Base-by-base conservation (phyloP, 257 asterid genomes). In the Leonotis leonurus region DNA sequence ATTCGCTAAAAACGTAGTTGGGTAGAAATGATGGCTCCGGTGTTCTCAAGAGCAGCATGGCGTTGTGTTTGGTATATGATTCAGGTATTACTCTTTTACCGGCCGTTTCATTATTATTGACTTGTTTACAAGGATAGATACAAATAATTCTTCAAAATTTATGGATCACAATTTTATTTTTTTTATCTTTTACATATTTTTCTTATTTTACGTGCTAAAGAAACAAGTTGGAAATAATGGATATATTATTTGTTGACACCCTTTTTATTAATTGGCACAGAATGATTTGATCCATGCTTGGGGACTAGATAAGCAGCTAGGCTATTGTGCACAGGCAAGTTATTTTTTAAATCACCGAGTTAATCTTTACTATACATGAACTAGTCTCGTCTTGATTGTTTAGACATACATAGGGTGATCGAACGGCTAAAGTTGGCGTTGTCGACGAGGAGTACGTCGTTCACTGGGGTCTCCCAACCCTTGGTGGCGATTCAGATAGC, bases 21-120 rank as follows among this genome's bases (percentile, higher is more conserved):
- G 98, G 96, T 88, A 58, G 98, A 90, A 71, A 85, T 90, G 98
- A 90, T 90, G 98, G 98, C 96, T 69, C 98, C 98, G 0, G 98
- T 88, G 17, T 90, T 88, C 72, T 88, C 98, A 2, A 81, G 61
- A 75, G 87, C 86, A 6, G 94, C 98, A 4, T 90, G 98, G 98
- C 96, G 89, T 35, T 90, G 98, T 67, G 83, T 71, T 17, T 90
- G 98, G 98, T 79, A 78, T 66, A 82, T 88, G 96, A 65, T 90
- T 52, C 98, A 90, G 96, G 97, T 87, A 73, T n/a, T n/a, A n/a
- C n/a, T n/a, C n/a, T n/a, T n/a, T n/a, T n/a, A n/a, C n/a, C n/a
- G n/a, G n/a, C n/a, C n/a, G n/a, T n/a, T n/a, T n/a, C n/a, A n/a
- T n/a, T n/a, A n/a, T n/a, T n/a, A n/a, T n/a, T n/a, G n/a, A n/a